Evolutionary conservation across 148 eudicot genomes (phyloP), one percentile per base, ranked within the genome.

Genomic region (Limonium bicolor): DNA sequence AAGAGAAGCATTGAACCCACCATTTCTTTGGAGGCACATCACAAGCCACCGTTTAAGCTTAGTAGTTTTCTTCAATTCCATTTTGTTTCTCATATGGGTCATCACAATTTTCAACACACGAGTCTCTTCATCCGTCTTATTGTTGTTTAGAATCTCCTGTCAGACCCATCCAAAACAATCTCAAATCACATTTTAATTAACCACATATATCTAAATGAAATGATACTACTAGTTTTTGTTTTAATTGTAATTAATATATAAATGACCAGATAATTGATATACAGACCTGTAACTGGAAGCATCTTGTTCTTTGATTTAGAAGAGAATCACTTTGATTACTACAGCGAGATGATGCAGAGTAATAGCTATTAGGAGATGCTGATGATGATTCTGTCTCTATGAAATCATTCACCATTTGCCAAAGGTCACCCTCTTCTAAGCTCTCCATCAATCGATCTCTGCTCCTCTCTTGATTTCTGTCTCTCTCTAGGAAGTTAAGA

Each of bases 351-450:
- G n/a, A 27, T 2, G 2, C 11, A 17, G 17, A 31, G 4, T 0
- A 19, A 1, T 11, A 12, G 20, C 15, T 22, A 14, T 1, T 29
- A 0, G 65, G 4, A 34, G 61, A 28, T 27, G 53, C 20, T 20
- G 54, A 20, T 37, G 55, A 6, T 24, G 61, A 17, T 29, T 47
- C 66, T 34, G 62, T 52, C 53, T 74, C 80, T 20, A 66, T 67
- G 55, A 69, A 74, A 57, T 74, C 80, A 55, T 56, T 49, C 36
- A 74, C 74, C 80, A 74, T 69, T 53, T 74, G 61, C 33, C 66
- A 42, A 16, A 74, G 54, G 36, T 30, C 57, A 19, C 66, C 80
- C 23, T 70, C 73, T 12, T 70, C 76, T 40, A 63, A 59, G 36
- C 67, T 74, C 13, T 61, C 69, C 72, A 69, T 74, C n/a, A n/a